Percentiles rank a stretch among this genome's conserved stretches.
phyloP scores from a whole-genome alignment of 805 yeast species.

The Pichia manshurica region DNA sequence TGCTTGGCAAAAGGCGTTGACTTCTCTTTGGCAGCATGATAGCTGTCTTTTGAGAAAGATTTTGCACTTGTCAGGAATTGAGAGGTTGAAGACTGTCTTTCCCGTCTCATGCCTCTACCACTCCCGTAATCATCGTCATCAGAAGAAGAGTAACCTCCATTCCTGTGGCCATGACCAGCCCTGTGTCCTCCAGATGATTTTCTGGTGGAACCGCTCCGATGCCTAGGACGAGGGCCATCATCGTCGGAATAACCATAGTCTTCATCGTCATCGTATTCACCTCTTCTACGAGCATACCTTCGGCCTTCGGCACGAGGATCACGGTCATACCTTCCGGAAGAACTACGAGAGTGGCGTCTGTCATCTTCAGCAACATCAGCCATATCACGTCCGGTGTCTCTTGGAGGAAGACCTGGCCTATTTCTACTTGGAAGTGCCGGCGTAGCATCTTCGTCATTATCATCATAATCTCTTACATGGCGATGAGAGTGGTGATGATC shows the following conservation, averaged over 20 bases:
- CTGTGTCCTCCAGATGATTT: not conserved
- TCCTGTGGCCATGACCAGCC: not conserved
- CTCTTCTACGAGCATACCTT: not conserved
- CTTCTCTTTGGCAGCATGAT: constrained; percentile 11
- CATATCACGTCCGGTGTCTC: not conserved
- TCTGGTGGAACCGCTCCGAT: not conserved
- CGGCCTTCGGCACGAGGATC: not conserved
- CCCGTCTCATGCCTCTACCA: not conserved
- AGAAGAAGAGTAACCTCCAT: not conserved
- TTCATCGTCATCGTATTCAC: not conserved
- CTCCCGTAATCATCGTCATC: constrained; percentile 5
- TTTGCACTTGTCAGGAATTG: constrained; percentile 11
- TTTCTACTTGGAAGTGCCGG: constrained; percentile 9
- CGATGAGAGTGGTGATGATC: too few relatives aligned
- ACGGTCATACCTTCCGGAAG: not conserved
- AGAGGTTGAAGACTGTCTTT: constrained; percentile 7
- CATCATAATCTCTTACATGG: not conserved
- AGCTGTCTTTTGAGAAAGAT: constrained; percentile 12
- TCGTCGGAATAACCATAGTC: not conserved
- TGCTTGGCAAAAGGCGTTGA: constrained; percentile 13
- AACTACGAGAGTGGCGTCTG: not conserved
- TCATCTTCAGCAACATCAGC: not conserved
- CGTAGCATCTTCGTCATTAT: not conserved
- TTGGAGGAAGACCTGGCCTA: not conserved
- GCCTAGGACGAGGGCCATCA: not conserved